Conservation (phyloP, 2,329 filamentous ascomycete species). For the Lasiodiplodia sp. region DNA sequence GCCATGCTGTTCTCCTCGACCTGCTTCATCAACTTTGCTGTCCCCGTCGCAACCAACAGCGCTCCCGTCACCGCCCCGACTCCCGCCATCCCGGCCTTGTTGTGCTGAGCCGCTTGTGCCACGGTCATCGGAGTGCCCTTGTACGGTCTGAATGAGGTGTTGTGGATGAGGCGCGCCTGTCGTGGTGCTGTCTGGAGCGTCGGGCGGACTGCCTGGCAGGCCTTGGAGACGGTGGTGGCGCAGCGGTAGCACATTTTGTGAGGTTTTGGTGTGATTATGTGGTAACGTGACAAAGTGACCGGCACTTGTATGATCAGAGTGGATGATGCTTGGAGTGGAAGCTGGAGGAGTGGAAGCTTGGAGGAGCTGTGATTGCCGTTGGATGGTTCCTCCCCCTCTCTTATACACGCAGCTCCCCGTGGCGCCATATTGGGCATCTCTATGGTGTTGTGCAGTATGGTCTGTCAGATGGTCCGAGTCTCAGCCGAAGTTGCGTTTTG, state of each 20-base stretch:
- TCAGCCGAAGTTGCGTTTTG: conserved; percentile 26
- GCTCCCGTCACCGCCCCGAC: background rate
- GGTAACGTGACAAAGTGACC: conserved; percentile 12
- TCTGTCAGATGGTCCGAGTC: conserved; percentile 20
- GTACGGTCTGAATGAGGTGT: conserved; percentile 13
- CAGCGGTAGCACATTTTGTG: conserved; percentile 4
- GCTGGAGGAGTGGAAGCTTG: background rate
- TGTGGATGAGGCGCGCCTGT: conserved; percentile 20
- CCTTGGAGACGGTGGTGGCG: conserved; percentile 8
- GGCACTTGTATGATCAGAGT: conserved; percentile 5
- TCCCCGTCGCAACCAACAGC: conserved; percentile 5
- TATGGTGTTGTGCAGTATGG: conserved; percentile 20
- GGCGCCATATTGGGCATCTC: conserved; percentile 1
- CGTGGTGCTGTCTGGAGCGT: background rate
- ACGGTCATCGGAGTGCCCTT: conserved; percentile 13
- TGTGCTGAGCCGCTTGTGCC: conserved; percentile 18
- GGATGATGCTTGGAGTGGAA: background rate
- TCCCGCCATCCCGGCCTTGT: conserved; percentile 13
- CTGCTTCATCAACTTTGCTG: background rate
- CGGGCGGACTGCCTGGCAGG: conserved; percentile 9
- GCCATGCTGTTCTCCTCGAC: conserved; percentile 3
- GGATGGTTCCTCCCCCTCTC: too few relatives aligned
- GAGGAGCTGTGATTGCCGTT: background rate
- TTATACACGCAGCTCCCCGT: background rate
- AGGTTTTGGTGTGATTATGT: background rate